phyloP scores from a whole-genome alignment of 352 stramenopile genomes.

The Phytopythium mirpurense region DNA sequence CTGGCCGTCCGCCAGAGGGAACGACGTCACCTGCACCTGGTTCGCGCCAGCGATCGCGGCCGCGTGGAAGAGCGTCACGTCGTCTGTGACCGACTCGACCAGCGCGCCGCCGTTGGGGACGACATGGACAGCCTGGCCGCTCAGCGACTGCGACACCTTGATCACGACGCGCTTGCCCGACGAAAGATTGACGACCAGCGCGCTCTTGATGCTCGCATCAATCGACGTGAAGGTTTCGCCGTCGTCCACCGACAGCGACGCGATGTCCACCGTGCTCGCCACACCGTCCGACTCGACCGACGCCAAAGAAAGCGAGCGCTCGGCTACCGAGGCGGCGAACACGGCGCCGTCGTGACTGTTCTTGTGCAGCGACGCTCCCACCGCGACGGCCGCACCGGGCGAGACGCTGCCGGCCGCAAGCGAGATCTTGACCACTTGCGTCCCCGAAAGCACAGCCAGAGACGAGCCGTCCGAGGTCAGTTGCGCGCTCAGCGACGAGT shows the following conservation, averaged over 20 bases:
- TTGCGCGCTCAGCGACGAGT: slow-evolving; percentile 24
- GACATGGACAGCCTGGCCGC: slow-evolving; percentile 30
- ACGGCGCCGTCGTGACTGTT: slow-evolving; percentile 26
- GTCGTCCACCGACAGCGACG: slow-evolving; percentile 24
- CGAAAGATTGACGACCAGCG: slow-evolving; percentile 41
- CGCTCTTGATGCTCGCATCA: slow-evolving; percentile 31
- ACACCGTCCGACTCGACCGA: slow-evolving; percentile 28
- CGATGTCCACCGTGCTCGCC: slow-evolving; percentile 19
- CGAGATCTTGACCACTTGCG: slow-evolving; percentile 37
- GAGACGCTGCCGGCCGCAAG: slow-evolving; percentile 6
- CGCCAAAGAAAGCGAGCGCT: slow-evolving; percentile 28
- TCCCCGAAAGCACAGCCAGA: slow-evolving; percentile 42
- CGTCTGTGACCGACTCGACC: slow-evolving; percentile 50
- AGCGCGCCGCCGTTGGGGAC: slow-evolving; percentile 36
- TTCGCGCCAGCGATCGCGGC: slow-evolving; percentile 15
- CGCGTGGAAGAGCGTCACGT: slow-evolving; percentile 53
- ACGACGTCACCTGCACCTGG: slow-evolving; percentile 37
- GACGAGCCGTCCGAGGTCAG: slow-evolving; percentile 40
- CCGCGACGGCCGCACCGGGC: slow-evolving; percentile 3
- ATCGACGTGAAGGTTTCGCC: slow-evolving; percentile 32
- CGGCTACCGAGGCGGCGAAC: slow-evolving; percentile 24
- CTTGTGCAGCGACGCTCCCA: slow-evolving; percentile 26
- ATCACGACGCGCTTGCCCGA: slow-evolving; percentile 59
- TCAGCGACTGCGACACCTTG: slow-evolving; percentile 36
- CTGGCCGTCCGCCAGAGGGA: slow-evolving; percentile 24